A percentile compares a stretch with the other conserved stretches of the same genome.
These are phyloP conservation scores for Diaporthe vaccinii DNA, from an alignment of 2,329 filamentous ascomycete species.

Conservation along the genomic window DNA sequence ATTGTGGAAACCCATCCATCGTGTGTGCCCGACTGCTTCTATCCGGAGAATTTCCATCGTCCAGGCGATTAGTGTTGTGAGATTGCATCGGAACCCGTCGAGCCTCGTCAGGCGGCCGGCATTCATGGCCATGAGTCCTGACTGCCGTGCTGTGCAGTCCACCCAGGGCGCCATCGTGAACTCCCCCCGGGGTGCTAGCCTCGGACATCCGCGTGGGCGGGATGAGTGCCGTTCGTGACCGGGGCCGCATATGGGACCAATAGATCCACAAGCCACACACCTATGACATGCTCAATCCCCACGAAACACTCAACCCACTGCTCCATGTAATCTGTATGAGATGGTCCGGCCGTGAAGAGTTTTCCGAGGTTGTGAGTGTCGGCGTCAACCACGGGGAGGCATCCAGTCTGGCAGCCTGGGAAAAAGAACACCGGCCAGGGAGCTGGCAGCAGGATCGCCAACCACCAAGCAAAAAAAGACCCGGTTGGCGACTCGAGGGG, in stretches of 20 bases:
- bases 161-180: conserved; percentile 19
- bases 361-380: not conserved
- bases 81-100: conserved; percentile 17
- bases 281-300: not conserved
- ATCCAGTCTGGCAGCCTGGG: too few relatives aligned
- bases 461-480: not conserved
- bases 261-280: conserved; percentile 30
- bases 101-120: conserved; percentile 14
- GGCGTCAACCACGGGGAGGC: not conserved
- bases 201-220: conserved; percentile 4
- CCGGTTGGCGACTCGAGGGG: conserved; percentile 6
- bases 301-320: conserved; percentile 19
- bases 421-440: not conserved
- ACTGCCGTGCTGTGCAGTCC: not conserved
- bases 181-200: conserved; percentile 16
- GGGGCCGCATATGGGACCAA: not conserved
- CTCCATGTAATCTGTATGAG: conserved; percentile 21
- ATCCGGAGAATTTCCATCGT: conserved; percentile 29
- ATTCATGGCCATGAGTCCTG: not conserved
- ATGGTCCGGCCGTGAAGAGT: not conserved
- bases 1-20: not conserved
- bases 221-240: conserved; percentile 14
- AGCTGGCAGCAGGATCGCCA: not conserved
- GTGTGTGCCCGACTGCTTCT: conserved; percentile 21
- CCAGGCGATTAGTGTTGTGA: not conserved